These are phyloP conservation scores for Kodamaea hsintzibuensis DNA, from an alignment of 805 yeast genomes.

Conservation along the genomic window DNA sequence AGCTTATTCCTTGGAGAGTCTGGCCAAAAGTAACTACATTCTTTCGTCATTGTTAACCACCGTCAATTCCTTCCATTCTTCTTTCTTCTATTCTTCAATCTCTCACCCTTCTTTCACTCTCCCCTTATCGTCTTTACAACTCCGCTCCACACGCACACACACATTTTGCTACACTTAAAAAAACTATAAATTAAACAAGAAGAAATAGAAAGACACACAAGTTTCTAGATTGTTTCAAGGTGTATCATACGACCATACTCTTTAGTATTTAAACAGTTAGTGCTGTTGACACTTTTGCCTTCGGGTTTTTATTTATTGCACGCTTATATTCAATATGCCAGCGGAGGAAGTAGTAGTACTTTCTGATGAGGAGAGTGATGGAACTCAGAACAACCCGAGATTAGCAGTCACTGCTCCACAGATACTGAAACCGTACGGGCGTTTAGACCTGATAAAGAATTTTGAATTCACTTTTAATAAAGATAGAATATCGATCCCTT, in stretches of 20 bases:
- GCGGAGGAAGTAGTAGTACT: slow-evolving; percentile 6
- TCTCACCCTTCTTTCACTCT: background rate
- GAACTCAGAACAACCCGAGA: background rate
- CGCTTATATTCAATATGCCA: background rate
- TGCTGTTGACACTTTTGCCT: background rate
- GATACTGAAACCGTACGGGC: background rate
- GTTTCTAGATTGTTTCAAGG: background rate
- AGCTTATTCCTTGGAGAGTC: too few species aligned
- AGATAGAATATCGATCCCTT: background rate
- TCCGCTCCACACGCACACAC: background rate
- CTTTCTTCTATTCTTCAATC: background rate
- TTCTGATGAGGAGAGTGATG: slow-evolving; percentile 9
- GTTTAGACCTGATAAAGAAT: slow-evolving; percentile 7
- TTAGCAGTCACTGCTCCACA: background rate
- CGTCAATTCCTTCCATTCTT: background rate
- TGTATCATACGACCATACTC: background rate
- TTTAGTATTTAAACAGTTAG: background rate
- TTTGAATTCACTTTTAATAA: background rate
- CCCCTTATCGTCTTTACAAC: background rate
- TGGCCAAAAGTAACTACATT: background rate
- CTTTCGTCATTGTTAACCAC: background rate
- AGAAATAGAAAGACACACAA: background rate
- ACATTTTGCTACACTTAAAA: background rate
- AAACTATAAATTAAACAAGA: background rate
- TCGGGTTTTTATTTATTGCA: background rate